phyloP scores from a whole-genome alignment of 768 basidiomycete genomes.

The Mrakia gelida region DNA sequence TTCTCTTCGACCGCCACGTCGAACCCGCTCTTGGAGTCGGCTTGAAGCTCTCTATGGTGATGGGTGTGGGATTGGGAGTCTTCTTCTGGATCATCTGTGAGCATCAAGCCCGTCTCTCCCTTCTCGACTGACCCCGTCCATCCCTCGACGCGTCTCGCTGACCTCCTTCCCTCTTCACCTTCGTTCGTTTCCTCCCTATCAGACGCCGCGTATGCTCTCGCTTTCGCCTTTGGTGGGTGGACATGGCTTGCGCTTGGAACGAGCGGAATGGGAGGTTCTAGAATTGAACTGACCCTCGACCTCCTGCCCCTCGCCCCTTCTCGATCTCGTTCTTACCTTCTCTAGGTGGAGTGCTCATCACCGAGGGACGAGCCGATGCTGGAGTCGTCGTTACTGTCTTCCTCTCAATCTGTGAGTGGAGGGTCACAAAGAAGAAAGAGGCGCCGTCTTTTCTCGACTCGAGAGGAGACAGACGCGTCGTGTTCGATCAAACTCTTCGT shows the following conservation, averaged over 20 bases:
- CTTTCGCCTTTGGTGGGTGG: constrained; percentile 68
- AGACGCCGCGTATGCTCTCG: constrained; percentile 46
- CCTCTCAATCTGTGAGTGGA: constrained; percentile 54
- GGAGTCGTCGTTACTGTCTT: constrained; percentile 83
- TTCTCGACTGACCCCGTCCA: no score
- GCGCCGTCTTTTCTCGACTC: not conserved
- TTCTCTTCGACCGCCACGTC: constrained; percentile 65
- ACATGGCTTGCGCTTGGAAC: no score
- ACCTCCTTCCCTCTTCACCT: not conserved
- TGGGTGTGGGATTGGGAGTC: not conserved
- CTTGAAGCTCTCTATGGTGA: not conserved
- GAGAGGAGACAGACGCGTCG: no score
- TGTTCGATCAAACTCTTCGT: no score
- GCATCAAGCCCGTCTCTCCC: not conserved
- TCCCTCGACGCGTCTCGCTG: no score
- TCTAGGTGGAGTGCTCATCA: constrained; percentile 46
- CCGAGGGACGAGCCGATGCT: constrained; percentile 44
- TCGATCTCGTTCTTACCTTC: constrained; percentile 50
- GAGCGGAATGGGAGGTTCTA: no score
- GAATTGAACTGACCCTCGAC: constrained; percentile 22
- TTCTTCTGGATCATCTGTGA: not conserved
- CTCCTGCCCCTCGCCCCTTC: constrained; percentile 56
- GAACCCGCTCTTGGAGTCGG: constrained; percentile 34
- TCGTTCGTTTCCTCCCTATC: constrained; percentile 63
- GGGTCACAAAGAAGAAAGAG: no score